phyloP scores from a whole-genome alignment of 257 asterid species.

The Solanum arcanum region DNA sequence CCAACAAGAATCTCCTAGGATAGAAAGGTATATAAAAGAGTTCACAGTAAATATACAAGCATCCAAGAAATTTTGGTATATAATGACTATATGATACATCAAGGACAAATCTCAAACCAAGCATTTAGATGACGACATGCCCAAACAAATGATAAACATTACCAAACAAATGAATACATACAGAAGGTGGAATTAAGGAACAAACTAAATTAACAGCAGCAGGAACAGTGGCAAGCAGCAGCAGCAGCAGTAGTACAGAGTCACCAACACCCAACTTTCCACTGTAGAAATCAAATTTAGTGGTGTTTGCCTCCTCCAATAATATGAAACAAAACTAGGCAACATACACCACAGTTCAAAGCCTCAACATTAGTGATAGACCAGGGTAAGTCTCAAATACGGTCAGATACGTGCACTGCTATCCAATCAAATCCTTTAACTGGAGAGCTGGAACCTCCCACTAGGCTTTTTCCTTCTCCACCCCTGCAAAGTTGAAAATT shows the following conservation, averaged over 20 bases:
- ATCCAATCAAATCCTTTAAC: slow-evolving; percentile 22
- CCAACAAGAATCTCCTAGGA: neutral
- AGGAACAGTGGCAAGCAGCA: slow-evolving; percentile 15
- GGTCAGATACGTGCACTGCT: slow-evolving; percentile 6
- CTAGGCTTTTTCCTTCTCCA: slow-evolving; percentile 75
- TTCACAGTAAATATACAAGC: neutral
- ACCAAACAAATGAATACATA: slow-evolving; percentile 41
- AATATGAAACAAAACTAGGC: slow-evolving; percentile 22
- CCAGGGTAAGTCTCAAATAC: neutral
- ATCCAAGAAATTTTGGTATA: slow-evolving; percentile 1
- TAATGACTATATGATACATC: slow-evolving; percentile 18
- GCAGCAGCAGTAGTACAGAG: slow-evolving; percentile 8
- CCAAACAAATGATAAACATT: slow-evolving; percentile 15
- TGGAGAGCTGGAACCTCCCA: slow-evolving; percentile 82
- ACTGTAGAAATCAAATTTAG: slow-evolving; percentile 6
- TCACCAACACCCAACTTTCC: slow-evolving; percentile 10
- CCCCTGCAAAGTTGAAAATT: slow-evolving; percentile 34
- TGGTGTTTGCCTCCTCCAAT: slow-evolving; percentile 21
- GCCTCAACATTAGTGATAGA: neutral
- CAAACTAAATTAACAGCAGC: slow-evolving; percentile 14
- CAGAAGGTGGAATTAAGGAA: slow-evolving; percentile 11
- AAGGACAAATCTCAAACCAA: slow-evolving; percentile 8
- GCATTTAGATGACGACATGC: slow-evolving; percentile 18
- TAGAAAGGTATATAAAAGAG: neutral
- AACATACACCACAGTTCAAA: slow-evolving; percentile 13